Evolutionary conservation across 805 yeast genomes (phyloP), one percentile per base, ranked within the genome.

Genomic region (Starmerella sp.): DNA sequence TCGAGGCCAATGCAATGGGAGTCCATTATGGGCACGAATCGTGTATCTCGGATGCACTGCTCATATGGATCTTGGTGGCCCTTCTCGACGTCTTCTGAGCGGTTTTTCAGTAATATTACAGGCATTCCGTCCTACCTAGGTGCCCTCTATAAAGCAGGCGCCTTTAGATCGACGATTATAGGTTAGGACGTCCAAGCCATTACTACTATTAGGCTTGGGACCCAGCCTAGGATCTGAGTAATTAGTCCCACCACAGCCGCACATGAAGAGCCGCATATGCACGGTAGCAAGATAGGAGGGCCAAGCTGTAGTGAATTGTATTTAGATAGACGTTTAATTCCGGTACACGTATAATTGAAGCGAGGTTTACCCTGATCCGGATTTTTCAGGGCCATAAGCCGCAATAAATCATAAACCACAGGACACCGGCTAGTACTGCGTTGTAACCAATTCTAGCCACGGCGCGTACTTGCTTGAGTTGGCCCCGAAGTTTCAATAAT

Each of bases 21-120:
- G 38, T 76, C 75, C 45, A 91, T 73, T 39, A 91, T 71, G 0
- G 97, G 96, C 1, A 90, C 68, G 66, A 88, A 91, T 10, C 65
- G 65, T 0, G 85, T 75, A 0, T 65, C 57, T 1, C 50, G 41
- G 47, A 83, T 76, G 10, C 63, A 61, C 10, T 69, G 73, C 47
- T 78, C 74, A 63, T 89, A 88, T 0, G 82, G 82, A 63, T 88
- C 96, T 4, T 59, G 62, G 0, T 91, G 88, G 2, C 72, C 73
- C 0, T 48, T 29, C 6, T 60, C 65, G 11, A 43, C 32, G 51
- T 63, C 66, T 14, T 62, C 65, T 9, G 93, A 83, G 58, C 75
- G 77, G 66, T 86, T 88, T 70, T 89, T 89, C 55, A 89, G 67
- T 30, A 89, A 68, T 32, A 54, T 50, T 4, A 63, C 60, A 22